Conservation (phyloP, 1,284 basidiomycete species). For the Tylopilus sp. region DNA sequence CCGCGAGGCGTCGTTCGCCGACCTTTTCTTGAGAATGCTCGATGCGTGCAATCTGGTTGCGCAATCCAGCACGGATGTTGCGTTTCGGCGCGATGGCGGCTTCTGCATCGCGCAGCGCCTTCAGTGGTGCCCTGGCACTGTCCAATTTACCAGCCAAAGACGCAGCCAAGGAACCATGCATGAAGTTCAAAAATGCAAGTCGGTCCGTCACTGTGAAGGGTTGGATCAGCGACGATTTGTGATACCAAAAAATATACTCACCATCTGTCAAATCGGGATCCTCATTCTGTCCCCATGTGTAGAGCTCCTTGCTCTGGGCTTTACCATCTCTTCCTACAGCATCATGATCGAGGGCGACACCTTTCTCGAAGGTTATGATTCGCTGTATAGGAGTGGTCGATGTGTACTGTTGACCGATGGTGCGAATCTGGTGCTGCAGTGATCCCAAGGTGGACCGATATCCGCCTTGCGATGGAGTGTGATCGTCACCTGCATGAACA, state of each 20-base stretch:
- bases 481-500: conserved; percentile 43
- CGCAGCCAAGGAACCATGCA: conserved; percentile 60
- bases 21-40: conserved; percentile 63
- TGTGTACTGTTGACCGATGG: conserved; percentile 70
- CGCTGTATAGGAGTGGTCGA: conserved; percentile 62
- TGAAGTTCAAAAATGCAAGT: conserved; percentile 72
- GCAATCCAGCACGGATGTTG: conserved; percentile 52
- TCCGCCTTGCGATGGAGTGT: conserved; percentile 40
- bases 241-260: conserved; percentile 28
- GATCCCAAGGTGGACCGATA: conserved; percentile 53
- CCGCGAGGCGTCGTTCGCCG: conserved; percentile 56
- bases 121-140: conserved; percentile 58
- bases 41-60: conserved; percentile 57
- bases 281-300: conserved; percentile 73
- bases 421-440: conserved; percentile 66
- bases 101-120: conserved; percentile 69
- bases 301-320: conserved; percentile 74
- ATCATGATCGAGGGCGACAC: conserved; percentile 69
- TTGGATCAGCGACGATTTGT: conserved; percentile 8
- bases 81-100: conserved; percentile 54
- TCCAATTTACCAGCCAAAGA: conserved; percentile 60
- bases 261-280: conserved; percentile 71
- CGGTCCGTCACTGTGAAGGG: conserved; percentile 61
- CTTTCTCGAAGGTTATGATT: conserved; percentile 73
- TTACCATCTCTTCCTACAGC: conserved; percentile 60